A percentile compares a stretch with the other conserved stretches of the same genome.
phyloP scores from a whole-genome alignment of 1,139 yeast species.

The Yamadazyma mexicana region DNA sequence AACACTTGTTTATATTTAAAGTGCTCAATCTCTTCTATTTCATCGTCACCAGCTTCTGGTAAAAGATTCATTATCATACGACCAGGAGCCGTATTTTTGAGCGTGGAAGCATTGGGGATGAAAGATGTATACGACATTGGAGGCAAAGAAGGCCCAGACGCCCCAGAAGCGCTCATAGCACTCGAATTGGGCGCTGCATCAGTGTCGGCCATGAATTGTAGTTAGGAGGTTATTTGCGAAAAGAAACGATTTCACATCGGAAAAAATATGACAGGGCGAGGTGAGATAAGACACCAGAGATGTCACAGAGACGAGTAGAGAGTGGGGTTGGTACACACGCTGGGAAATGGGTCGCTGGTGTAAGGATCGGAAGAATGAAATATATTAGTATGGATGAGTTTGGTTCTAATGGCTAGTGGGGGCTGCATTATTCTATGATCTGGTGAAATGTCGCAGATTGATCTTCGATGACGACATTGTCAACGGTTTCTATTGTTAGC shows the following conservation, averaged over 20 bases:
- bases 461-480: too few species aligned
- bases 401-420: too few species aligned
- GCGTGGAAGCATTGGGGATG: slow-evolving; percentile 12
- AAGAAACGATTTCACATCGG: neutral
- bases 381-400: too few species aligned
- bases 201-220: neutral
- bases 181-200: neutral
- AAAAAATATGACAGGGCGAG: neutral
- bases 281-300: neutral
- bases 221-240: neutral
- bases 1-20: slow-evolving; percentile 71
- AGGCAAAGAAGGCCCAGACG: slow-evolving; percentile 11
- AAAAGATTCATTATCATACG: slow-evolving; percentile 22
- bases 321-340: neutral
- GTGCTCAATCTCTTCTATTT: slow-evolving; percentile 61
- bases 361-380: too few species aligned
- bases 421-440: too few species aligned
- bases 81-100: slow-evolving; percentile 21
- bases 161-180: neutral
- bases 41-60: slow-evolving; percentile 40
- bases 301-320: neutral
- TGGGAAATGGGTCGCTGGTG: neutral
- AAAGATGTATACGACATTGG: slow-evolving; percentile 22
- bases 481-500: too few species aligned
- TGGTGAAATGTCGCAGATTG: too few species aligned